Conservation (phyloP, 1,284 basidiomycete genomes). For the Paramarasmius palmivorus region DNA sequence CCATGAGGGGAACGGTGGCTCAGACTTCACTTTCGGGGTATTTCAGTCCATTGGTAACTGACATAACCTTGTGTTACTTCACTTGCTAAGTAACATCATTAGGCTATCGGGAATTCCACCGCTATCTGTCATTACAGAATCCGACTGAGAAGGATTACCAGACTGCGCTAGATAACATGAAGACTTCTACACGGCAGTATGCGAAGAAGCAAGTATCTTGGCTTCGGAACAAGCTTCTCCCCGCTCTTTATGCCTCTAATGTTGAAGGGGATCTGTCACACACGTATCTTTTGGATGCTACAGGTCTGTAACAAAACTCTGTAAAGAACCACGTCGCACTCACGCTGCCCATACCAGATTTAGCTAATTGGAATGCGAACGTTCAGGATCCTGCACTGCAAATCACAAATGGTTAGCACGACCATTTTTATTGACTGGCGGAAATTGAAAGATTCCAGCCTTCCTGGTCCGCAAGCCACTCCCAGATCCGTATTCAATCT, state of each 20-base stretch:
- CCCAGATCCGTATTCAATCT: conserved; percentile 62
- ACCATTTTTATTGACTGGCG: not conserved
- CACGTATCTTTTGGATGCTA: conserved; percentile 76
- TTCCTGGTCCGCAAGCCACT: conserved; percentile 58
- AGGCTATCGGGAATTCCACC: conserved; percentile 92
- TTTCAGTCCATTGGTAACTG: conserved; percentile 91
- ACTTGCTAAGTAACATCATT: conserved; percentile 4
- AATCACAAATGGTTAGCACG: conserved; percentile 49
- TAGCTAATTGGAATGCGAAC: conserved; percentile 57
- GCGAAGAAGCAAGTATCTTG: conserved; percentile 91
- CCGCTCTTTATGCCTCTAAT: conserved; percentile 63
- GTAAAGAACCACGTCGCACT: conserved; percentile 7
- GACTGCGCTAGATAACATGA: conserved; percentile 77
- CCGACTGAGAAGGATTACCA: conserved; percentile 49
- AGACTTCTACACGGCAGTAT: conserved; percentile 87
- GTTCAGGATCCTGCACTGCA: conserved; percentile 52
- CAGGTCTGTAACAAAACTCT: conserved; percentile 44
- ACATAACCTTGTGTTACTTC: not conserved
- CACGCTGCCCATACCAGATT: conserved; percentile 33
- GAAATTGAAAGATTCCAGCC: conserved; percentile 35
- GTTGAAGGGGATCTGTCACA: conserved; percentile 31
- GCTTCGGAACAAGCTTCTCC: conserved; percentile 90
- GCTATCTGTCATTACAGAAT: conserved; percentile 50
- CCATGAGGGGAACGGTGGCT: not conserved
- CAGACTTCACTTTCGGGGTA: conserved; percentile 79